These are phyloP conservation scores for Collybia sordida DNA, from an alignment of 768 basidiomycete genomes.

Conservation along the genomic window DNA sequence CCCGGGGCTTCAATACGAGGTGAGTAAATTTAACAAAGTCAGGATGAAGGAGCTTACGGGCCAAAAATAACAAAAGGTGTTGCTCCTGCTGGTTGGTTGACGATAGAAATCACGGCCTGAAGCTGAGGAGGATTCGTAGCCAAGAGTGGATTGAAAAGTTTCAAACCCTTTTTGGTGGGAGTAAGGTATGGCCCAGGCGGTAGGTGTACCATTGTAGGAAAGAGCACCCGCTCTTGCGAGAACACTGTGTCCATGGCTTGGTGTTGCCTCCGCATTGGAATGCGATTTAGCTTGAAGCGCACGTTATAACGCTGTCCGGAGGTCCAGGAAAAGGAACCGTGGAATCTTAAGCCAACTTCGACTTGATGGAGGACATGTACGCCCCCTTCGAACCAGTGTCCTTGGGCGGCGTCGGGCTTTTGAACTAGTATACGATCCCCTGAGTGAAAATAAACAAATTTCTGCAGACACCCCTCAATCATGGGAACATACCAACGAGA, in stretches of 20 bases:
- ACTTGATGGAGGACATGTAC: conserved; percentile 51
- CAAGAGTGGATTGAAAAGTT: conserved; percentile 42
- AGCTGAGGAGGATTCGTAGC: conserved; percentile 45
- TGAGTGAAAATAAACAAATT: conserved; percentile 6
- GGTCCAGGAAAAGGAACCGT: conserved; percentile 39
- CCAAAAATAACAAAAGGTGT: conserved; percentile 62
- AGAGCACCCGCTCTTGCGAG: conserved; percentile 46
- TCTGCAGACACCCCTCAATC: no score
- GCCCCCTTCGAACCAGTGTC: conserved; percentile 58
- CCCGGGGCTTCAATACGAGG: conserved; percentile 42
- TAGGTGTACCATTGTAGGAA: conserved; percentile 39
- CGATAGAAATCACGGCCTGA: conserved; percentile 48
- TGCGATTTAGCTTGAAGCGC: conserved; percentile 57
- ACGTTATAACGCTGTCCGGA: conserved; percentile 43
- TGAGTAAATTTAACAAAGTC: conserved; percentile 1
- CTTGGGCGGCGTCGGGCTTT: conserved; percentile 31
- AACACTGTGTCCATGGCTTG: conserved; percentile 51
- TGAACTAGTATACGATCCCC: conserved; percentile 59
- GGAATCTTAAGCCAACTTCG: conserved; percentile 53
- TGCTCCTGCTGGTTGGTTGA: conserved; percentile 40
- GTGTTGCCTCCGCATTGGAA: conserved; percentile 58
- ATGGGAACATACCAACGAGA: conserved; percentile 42
- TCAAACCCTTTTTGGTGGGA: conserved; percentile 13
- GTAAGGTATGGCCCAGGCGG: conserved; percentile 8
- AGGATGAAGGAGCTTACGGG: conserved; percentile 41